Base-by-base conservation (phyloP, 2,329 filamentous ascomycete genomes). In the Bipolaris victoriae region DNA sequence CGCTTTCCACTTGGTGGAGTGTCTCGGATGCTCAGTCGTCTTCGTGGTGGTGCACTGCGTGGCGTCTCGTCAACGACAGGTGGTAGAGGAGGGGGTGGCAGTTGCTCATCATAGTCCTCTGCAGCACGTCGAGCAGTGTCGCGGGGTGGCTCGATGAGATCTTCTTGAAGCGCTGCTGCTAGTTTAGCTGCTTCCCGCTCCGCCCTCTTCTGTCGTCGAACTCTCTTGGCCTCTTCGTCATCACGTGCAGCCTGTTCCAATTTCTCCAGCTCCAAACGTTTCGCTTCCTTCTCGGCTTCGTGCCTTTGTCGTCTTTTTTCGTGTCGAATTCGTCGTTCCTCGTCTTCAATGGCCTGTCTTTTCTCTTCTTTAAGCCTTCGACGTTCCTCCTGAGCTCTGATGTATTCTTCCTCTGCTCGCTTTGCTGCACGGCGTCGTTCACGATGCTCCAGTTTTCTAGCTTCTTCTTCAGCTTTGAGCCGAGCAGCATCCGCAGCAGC, bases 391-490 rank as follows among this genome's bases (percentile, higher is more conserved):
- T 66, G 63, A 1, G 58, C 66, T 13, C 57, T 60, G 20, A 63
- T 35, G 2, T 52, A 55, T 44, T 68, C 67, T 31, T 67, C 62
- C 37, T 69, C 68, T 20, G 66, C 71, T 16, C 64, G 59, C 26
- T 66, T 70, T 1, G 52, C 62, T 7, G 67, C 67, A 50, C 63
- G 64, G 10, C 69, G 71, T 37, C 67, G 68, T 48, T 75, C 73
- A 36, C 66, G 69, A 18, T 66, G 67, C 47, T 64, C 70, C 41
- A 62, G 62, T 58, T 60, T 58, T 44, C 61, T 59, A 18, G 58
- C 60, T 49, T 71, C 69, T 31, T 71, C 69, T 46, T 70, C 68
- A 16, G 64, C 64, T 22, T 60, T 55, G 2, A 60, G n/a, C 22
- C 60, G 65, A 29, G 62, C 61, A 41, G 64, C 67, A 43, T 73